Conservation (phyloP, 2,329 filamentous ascomycete species). For the Leptographium flavum region DNA sequence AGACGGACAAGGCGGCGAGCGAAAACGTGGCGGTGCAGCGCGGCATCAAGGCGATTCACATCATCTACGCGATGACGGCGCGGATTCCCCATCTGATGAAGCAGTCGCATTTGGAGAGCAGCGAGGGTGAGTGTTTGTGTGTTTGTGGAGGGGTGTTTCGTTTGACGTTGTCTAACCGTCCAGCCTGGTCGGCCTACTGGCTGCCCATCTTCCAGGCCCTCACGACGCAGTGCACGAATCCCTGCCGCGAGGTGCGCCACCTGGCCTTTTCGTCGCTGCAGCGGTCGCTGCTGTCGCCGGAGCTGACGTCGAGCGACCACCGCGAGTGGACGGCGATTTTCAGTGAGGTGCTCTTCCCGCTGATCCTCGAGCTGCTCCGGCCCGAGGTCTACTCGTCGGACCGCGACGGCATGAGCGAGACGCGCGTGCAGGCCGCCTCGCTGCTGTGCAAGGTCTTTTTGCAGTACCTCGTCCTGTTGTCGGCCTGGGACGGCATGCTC, state of each 20-base stretch:
- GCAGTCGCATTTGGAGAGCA: slow-evolving; percentile 81
- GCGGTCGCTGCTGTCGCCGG: slow-evolving; percentile 68
- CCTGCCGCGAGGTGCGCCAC: slow-evolving; percentile 82
- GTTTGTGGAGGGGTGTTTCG: too few species aligned
- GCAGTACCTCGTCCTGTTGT: slow-evolving; percentile 76
- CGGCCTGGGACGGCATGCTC: slow-evolving; percentile 76
- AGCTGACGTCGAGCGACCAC: slow-evolving; percentile 70
- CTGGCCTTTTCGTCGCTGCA: slow-evolving; percentile 79
- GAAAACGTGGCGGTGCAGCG: slow-evolving; percentile 61
- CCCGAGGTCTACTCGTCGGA: slow-evolving; percentile 91
- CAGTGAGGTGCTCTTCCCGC: slow-evolving; percentile 79
- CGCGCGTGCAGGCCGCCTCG: slow-evolving; percentile 78
- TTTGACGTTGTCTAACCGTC: not conserved
- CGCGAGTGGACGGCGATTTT: slow-evolving; percentile 94
- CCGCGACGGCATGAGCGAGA: slow-evolving; percentile 87
- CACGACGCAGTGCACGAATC: slow-evolving; percentile 83
- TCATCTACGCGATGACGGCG: slow-evolving; percentile 69
- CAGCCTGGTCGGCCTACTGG: slow-evolving; percentile 97
- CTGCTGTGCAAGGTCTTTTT: slow-evolving; percentile 91
- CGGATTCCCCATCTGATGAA: slow-evolving; percentile 78
- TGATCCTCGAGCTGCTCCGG: slow-evolving; percentile 76
- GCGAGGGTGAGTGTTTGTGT: slow-evolving; percentile 45
- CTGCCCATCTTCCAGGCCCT: slow-evolving; percentile 83
- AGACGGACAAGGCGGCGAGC: slow-evolving; percentile 40
- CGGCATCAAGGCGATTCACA: slow-evolving; percentile 65